Conservation (phyloP, 2,329 filamentous ascomycete genomes). For the Neurospora sp. region DNA sequence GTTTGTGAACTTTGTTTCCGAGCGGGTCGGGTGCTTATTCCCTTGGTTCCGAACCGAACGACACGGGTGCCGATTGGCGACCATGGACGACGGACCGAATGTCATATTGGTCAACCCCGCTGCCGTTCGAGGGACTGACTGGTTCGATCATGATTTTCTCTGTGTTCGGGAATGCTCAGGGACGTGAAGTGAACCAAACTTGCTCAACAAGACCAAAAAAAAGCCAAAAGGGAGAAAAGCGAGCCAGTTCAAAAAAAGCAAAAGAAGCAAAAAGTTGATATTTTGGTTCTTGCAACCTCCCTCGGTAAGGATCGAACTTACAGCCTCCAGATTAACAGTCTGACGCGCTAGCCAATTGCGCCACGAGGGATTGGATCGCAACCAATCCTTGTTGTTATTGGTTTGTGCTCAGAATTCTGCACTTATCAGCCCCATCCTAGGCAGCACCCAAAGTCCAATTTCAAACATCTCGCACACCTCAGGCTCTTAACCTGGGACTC, state of each 20-base stretch:
- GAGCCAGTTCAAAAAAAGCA: too few species aligned
- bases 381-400: background rate
- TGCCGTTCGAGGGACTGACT: too few species aligned
- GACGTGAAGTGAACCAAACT: too few species aligned
- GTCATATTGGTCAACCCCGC: too few species aligned
- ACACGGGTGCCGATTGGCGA: background rate
- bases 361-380: constrained; percentile 1
- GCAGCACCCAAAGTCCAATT: background rate
- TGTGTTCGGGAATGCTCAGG: too few species aligned
- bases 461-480: background rate
- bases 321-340: background rate
- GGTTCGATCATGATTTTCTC: too few species aligned
- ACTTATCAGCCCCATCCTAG: background rate
- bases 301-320: background rate
- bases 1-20: background rate
- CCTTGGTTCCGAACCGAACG: background rate
- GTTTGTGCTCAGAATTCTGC: background rate
- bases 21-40: background rate
- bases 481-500: too few species aligned
- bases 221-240: too few species aligned
- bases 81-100: too few species aligned
- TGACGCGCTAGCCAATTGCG: constrained; percentile 2
- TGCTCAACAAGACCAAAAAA: too few species aligned
- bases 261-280: too few species aligned
- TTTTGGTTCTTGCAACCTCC: too few species aligned